Conservation (phyloP, 495 filamentous ascomycete species). For the Penicillium samsonianum region DNA sequence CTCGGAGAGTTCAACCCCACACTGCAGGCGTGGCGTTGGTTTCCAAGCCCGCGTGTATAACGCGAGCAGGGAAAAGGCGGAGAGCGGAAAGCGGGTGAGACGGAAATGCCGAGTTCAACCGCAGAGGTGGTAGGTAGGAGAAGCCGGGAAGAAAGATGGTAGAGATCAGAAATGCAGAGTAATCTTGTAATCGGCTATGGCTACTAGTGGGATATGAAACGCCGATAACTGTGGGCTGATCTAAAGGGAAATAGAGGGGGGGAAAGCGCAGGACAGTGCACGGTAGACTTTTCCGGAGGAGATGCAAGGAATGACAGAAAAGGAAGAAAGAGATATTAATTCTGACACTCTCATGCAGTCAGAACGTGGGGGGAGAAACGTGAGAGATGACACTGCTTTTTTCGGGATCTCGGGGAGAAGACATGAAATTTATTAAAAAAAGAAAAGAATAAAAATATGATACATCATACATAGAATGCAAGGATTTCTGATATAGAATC, state of each 20-base stretch:
- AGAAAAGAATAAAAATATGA: not conserved
- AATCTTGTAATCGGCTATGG: too few species aligned
- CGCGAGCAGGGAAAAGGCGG: not conserved
- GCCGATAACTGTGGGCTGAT: not conserved
- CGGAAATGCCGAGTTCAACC: conserved; percentile 20
- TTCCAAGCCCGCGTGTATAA: conserved; percentile 7
- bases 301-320: too few species aligned
- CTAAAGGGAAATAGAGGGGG: not conserved
- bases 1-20: conserved; percentile 19
- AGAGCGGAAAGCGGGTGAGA: conserved; percentile 9
- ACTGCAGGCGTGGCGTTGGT: conserved; percentile 18
- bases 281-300: conserved; percentile 7
- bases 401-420: conserved; percentile 1
- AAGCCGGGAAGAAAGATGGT: conserved; percentile 1
- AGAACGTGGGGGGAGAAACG: conserved; percentile 6
- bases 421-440: not conserved
- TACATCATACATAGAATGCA: too few species aligned
- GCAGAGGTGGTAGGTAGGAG: conserved; percentile 11
- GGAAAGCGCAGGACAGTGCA: not conserved
- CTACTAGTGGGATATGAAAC: not conserved
- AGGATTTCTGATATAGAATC: too few species aligned
- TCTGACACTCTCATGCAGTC: not conserved
- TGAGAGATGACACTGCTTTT: too few species aligned
- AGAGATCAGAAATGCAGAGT: not conserved
- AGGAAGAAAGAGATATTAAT: too few species aligned